These are phyloP conservation scores for Citeromyces hawaiiensis DNA, from an alignment of 1,139 yeast species.

Conservation along the genomic window DNA sequence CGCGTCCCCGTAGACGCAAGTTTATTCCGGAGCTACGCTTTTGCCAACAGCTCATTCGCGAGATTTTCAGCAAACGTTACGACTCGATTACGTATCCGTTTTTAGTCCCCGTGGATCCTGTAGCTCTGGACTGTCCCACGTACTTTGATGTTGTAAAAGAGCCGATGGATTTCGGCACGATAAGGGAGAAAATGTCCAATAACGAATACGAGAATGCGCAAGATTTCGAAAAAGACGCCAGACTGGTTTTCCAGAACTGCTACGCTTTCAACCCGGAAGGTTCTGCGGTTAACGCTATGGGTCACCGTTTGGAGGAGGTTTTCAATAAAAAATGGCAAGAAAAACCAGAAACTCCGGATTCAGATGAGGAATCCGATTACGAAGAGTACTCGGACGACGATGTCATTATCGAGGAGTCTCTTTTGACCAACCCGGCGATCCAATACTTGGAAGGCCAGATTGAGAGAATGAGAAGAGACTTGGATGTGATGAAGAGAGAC, in stretches of 20 bases:
- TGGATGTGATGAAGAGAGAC: constrained; percentile 65
- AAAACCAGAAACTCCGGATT: constrained; percentile 43
- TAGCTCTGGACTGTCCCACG: constrained; percentile 84
- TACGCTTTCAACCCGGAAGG: constrained; percentile 92
- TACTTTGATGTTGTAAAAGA: constrained; percentile 73
- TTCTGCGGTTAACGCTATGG: constrained; percentile 91
- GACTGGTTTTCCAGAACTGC: constrained; percentile 78
- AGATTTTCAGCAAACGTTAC: constrained; percentile 71
- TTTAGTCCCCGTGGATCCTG: constrained; percentile 88
- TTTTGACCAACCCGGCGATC: constrained; percentile 78
- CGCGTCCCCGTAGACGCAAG: constrained; percentile 85
- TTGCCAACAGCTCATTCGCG: constrained; percentile 74
- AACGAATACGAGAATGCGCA: constrained; percentile 85
- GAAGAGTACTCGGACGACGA: constrained; percentile 37
- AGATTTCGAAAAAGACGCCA: constrained; percentile 73
- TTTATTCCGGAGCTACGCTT: constrained; percentile 81
- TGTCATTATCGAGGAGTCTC: constrained; percentile 60
- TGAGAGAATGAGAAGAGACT: constrained; percentile 72
- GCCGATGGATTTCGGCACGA: constrained; percentile 93
- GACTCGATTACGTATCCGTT: constrained; percentile 82
- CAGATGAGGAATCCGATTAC: constrained; percentile 24
- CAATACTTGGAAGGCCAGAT: constrained; percentile 80
- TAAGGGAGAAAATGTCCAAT: constrained; percentile 66
- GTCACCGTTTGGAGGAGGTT: constrained; percentile 74
- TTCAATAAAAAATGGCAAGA: constrained; percentile 87